Evolutionary conservation across 73 alveolate genomes (phyloP), one percentile per base, ranked within the genome.

Genomic region (Blepharisma japonicum): DNA sequence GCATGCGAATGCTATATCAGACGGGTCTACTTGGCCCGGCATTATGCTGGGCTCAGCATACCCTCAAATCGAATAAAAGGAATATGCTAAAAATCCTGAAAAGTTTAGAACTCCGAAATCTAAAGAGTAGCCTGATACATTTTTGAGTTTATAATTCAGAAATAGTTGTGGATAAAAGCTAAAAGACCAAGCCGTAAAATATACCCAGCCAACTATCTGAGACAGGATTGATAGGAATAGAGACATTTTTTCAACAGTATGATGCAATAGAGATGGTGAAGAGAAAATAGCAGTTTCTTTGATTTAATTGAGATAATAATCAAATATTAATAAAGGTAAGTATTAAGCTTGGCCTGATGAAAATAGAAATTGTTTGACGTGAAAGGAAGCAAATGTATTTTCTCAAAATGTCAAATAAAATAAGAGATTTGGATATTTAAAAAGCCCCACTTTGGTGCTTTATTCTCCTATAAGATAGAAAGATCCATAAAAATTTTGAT

Each of bases 111-210:
- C 76, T 18, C 92, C 96, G 80, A 87, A 96, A 71, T 96, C 99
- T 32, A 90, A 87, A 7, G 95, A 89, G 81, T 94, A 88, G 70
- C 99, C 99, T 39, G 87, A 89, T 1, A 92, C 98, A 66, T 94
- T 85, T 70, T 90, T 77, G 66, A 86, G 81, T 66, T 87, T 91
- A 78, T 80, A 95, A 81, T 94, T 96, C 51, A 85, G 93, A n/a
- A 78, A 74, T 1, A 89, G 80, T 86, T 96, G 92, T n/a, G 98
- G 98, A 77, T 96, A 96, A 79, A 96, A 96, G 46, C 95, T 81
- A 51, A 85, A 21, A 38, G 96, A 79, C 99, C 99, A 96, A 38
- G 98, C 96, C 47, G 79, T 53, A 71, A 94, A 96, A 84, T 94
- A 94, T 2, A 89, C 86, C 98, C 99, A 95, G 25, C 99, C 99